Percentiles rank a stretch among this genome's conserved stretches.
Evolutionary conservation across 768 basidiomycete species (phyloP).

Genomic region (Boletus rubroflammeus): DNA sequence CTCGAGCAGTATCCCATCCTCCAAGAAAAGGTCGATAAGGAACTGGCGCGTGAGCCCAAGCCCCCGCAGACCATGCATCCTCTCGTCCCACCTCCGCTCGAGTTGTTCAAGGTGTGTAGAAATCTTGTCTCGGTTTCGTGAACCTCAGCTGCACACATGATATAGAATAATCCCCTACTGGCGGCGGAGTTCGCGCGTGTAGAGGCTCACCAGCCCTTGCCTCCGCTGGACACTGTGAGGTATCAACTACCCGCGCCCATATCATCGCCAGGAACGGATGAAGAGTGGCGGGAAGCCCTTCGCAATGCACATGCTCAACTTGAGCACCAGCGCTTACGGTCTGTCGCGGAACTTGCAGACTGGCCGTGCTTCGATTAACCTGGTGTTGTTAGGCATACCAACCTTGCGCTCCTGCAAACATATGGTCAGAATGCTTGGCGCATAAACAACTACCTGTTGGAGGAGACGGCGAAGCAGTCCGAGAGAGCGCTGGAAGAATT

Average conservation of each 20-base stretch:
- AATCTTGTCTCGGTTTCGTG: background rate
- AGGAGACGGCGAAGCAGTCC: slow-evolving; percentile 66
- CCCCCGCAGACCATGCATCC: slow-evolving; percentile 63
- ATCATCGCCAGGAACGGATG: slow-evolving; percentile 59
- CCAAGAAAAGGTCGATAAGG: slow-evolving; percentile 71
- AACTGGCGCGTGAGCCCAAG: slow-evolving; percentile 69
- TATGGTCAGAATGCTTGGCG: slow-evolving; percentile 92
- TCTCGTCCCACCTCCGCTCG: slow-evolving; percentile 58
- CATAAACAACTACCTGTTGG: slow-evolving; percentile 85
- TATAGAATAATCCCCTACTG: slow-evolving; percentile 64
- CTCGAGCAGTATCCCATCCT: slow-evolving; percentile 70
- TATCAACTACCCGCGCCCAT: slow-evolving; percentile 72
- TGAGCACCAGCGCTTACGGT: slow-evolving; percentile 84
- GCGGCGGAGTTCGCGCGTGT: slow-evolving; percentile 72
- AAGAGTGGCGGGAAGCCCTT: slow-evolving; percentile 72
- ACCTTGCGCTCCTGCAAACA: slow-evolving; percentile 75
- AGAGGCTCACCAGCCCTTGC: slow-evolving; percentile 61
- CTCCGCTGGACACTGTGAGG: slow-evolving; percentile 65
- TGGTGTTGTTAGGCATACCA: slow-evolving; percentile 59
- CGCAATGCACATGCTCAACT: slow-evolving; percentile 78
- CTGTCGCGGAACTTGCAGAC: slow-evolving; percentile 11
- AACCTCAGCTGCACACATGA: background rate
- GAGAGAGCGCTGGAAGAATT: slow-evolving; percentile 75
- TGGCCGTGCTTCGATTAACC: background rate
- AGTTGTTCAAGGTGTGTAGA: slow-evolving; percentile 60